Base-by-base conservation (phyloP, 140 eudicot species). In the Bidens hawaiensis region DNA sequence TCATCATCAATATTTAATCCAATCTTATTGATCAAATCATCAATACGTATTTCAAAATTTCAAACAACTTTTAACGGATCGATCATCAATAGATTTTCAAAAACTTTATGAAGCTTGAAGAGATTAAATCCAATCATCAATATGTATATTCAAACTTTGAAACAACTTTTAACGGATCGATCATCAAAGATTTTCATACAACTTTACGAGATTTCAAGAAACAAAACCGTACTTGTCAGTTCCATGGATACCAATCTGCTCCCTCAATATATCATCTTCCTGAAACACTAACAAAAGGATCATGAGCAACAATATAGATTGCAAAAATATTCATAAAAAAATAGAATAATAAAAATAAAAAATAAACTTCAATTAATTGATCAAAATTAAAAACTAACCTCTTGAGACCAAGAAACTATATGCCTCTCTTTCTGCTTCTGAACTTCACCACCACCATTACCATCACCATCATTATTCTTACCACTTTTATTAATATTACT, bases 351-450 rank as follows among this genome's bases (percentile, higher is more conserved):
- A 14, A 40, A 51, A 55, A 24, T 19, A 60, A 23, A 16, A 62
- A n/a, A n/a, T 6, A 2, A 73, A 10, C 0, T 47, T 45, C 10
- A 50, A 34, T 13, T 36, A 46, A 28, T 33, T 14, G 46, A 56
- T 15, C 3, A 68, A 45, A 41, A 19, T 19, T 5, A 53, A 68
- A 45, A 41, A 19, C 24, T 5, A 53, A 85, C 99, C 99, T 93
- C 94, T 60, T 77, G 79, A 81, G 99, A 82, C 99, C 99, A 93
- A 38, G 96, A 80, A 71, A 93, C 99, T 15, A 93, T 93, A 71
- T 84, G 99, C 43, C 99, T 79, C 60, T 77, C 91, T 62, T 85
- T 78, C 69, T 34, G 76, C 74, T 74, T 78, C 56, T 58, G 60
- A 72, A 17, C 67, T 43, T 49, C 72, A 64, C 52, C 71, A 56